Evolutionary conservation across 208 protist species (phyloP), one percentile per base, ranked within the genome.

Genomic region (Strigomonas galati): DNA sequence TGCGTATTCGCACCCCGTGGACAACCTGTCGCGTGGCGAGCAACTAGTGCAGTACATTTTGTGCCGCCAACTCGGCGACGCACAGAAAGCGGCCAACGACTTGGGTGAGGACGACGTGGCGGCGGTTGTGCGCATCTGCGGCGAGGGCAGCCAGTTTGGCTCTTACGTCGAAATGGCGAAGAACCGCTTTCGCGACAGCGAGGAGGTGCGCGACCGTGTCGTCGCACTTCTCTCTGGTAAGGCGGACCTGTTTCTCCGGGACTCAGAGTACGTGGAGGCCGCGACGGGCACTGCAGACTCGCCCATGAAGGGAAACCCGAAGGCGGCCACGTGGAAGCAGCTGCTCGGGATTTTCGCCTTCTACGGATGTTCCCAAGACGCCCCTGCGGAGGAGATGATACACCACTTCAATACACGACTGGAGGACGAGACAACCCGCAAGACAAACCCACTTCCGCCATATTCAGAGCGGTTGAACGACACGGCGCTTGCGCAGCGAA

Each of bases 271-370:
- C 65, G 52, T 28, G 0, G 65, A 58, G 5, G 48, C 49, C 17
- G 62, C 52, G 23, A 57, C 56, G 65, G 48, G 26, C 15, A n/a
- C n/a, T 14, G 35, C 35, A 10, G 35, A 40, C 35, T 55, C 28
- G 6, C 21, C 27, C 44, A 66, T 88, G 27, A 57, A 44, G 19
- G 46, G 76, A 6, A 54, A 74, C 1, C 82, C 79, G 0, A 71
- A 73, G 4, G 77, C 85, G 5, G 85, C 87, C n/a, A 93, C 91
- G 58, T 96, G 91, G 88, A 94, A 93, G 68, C 91, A 96, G 71
- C 71, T 96, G 55, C 73, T 96, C 2, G 91, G 91, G 30, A 85
- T 93, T 63, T 92, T 93, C 71, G 75, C 83, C 17, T 94, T 94
- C 71, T 94, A 94, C 74, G 84, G 87, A 46, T 93, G 84, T 73